Conservation (phyloP, 108 stramenopile species). For the Skeletonema potamos region DNA sequence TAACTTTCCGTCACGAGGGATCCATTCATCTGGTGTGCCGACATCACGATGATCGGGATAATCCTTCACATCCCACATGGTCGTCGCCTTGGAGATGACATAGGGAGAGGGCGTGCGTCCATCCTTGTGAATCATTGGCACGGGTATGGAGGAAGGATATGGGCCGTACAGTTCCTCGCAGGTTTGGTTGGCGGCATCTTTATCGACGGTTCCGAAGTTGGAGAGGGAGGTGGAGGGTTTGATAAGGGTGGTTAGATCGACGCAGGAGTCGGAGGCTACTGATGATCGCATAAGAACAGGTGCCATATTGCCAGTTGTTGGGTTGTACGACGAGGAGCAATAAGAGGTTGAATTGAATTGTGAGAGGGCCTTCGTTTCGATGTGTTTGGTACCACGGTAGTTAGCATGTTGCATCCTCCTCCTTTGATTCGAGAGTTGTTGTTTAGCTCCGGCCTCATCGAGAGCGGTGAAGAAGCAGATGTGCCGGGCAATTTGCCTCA, state of each 20-base stretch:
- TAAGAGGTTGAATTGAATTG: no score
- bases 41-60: slow-evolving; percentile 80
- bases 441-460: no score
- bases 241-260: slow-evolving; percentile 41
- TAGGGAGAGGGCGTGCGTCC: slow-evolving; percentile 54
- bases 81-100: slow-evolving; percentile 49
- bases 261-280: slow-evolving; percentile 14
- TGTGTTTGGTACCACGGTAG: no score
- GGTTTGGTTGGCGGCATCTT: slow-evolving; percentile 8
- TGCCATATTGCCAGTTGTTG: background rate
- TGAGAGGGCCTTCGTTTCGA: no score
- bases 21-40: slow-evolving; percentile 89
- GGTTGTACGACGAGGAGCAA: background rate
- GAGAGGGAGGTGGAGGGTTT: slow-evolving; percentile 37
- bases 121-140: slow-evolving; percentile 72
- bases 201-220: slow-evolving; percentile 6
- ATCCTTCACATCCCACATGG: slow-evolving; percentile 53
- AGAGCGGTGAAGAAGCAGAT: no score
- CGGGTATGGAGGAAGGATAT: slow-evolving; percentile 78
- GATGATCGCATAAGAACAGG: slow-evolving; percentile 7
- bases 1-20: slow-evolving; percentile 85
- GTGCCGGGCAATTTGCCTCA: no score
- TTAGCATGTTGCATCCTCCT: no score
- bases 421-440: no score
- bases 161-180: slow-evolving; percentile 72